Evolutionary conservation across 805 yeast genomes (phyloP).

Genomic region (Saccharomycopsis selenospora): DNA sequence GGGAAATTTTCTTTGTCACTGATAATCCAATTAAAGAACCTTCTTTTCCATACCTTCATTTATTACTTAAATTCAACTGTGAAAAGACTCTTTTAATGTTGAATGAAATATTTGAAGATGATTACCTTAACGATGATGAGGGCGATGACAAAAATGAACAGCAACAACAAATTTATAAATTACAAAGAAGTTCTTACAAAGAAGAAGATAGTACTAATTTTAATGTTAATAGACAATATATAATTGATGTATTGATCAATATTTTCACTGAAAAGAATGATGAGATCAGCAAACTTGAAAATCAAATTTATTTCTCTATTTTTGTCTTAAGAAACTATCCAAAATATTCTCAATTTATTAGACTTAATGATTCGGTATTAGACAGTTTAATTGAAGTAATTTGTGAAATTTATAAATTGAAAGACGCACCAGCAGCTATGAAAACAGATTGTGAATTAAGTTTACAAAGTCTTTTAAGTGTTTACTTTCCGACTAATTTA

Average conservation of each 20-base stretch:
- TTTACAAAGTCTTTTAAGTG: constrained; percentile 60
- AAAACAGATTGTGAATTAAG: constrained; percentile 68
- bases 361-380: constrained; percentile 55
- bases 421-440: constrained; percentile 22
- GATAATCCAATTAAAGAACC: constrained; percentile 32
- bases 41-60: constrained; percentile 63
- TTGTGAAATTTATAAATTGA: constrained; percentile 30
- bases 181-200: constrained; percentile 13
- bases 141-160: constrained; percentile 23
- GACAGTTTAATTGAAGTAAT: constrained; percentile 42
- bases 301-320: constrained; percentile 41
- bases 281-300: constrained; percentile 22
- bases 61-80: constrained; percentile 49
- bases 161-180: constrained; percentile 9
- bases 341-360: constrained; percentile 76
- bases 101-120: constrained; percentile 80
- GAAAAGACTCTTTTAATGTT: constrained; percentile 57
- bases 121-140: constrained; percentile 56
- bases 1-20: constrained; percentile 28
- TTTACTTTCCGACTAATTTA: constrained; percentile 52
- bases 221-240: constrained; percentile 62
- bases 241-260: constrained; percentile 65
- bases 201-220: constrained; percentile 26
- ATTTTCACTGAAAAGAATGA: constrained; percentile 37
- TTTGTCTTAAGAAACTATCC: constrained; percentile 78